Conservation (phyloP, 768 basidiomycete species). For the Infundibulicybe gibba region DNA sequence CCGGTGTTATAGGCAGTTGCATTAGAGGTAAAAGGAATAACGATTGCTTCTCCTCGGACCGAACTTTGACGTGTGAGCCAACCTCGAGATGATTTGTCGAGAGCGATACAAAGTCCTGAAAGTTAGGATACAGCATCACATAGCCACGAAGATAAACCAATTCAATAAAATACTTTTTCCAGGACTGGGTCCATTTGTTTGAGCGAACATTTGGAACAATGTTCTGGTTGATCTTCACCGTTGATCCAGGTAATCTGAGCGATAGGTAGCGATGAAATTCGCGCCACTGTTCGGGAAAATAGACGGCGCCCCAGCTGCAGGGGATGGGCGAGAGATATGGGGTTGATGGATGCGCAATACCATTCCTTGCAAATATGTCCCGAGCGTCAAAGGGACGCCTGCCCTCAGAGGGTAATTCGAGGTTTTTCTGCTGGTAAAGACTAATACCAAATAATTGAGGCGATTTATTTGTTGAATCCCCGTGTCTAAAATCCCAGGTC, state of each 20-base stretch:
- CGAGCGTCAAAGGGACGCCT: constrained; percentile 68
- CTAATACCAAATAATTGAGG: constrained; percentile 72
- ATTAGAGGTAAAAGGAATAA: constrained; percentile 73
- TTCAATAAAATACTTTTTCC: constrained; percentile 92
- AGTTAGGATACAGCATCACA: constrained; percentile 90
- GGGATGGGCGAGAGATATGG: constrained; percentile 87
- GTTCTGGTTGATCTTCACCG: constrained; percentile 32
- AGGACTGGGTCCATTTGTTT: constrained; percentile 76
- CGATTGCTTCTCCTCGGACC: constrained; percentile 54
- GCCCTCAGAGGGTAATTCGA: constrained; percentile 69
- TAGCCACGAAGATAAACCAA: constrained; percentile 78
- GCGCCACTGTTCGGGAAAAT: constrained; percentile 87
- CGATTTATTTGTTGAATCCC: constrained; percentile 32
- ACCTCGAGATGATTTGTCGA: constrained; percentile 91
- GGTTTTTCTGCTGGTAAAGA: constrained; percentile 81
- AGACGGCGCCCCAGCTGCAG: constrained; percentile 90
- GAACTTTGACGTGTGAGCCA: constrained; percentile 72
- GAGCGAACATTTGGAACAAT: constrained; percentile 78
- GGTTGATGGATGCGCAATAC: constrained; percentile 39
- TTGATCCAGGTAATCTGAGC: constrained; percentile 57
- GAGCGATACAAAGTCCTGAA: constrained; percentile 60
- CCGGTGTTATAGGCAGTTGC: constrained; percentile 28
- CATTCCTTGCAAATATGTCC: constrained; percentile 42
- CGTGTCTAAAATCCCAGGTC: constrained; percentile 43
- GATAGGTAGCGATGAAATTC: constrained; percentile 80